These are phyloP conservation scores for Coemansia sp. DNA, from an alignment of 192 early-diverging fungal species.

Conservation along the genomic window DNA sequence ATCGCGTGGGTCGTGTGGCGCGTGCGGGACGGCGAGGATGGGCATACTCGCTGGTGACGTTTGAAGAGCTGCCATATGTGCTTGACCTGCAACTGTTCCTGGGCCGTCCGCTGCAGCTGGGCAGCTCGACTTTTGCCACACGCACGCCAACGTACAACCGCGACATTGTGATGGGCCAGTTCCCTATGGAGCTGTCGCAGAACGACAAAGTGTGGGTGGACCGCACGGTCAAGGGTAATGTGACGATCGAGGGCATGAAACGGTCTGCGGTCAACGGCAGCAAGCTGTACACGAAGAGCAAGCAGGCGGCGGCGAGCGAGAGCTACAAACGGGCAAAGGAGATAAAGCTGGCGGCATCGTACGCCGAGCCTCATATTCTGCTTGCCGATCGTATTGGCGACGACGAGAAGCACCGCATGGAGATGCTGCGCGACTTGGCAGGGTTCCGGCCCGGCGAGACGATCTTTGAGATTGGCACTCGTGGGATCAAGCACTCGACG, in stretches of 20 bases:
- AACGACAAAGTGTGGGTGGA: conserved; percentile 75
- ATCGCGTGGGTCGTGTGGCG: conserved; percentile 94
- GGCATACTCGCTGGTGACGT: conserved; percentile 84
- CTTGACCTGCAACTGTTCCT: conserved; percentile 93
- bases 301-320: conserved; percentile 77
- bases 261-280: conserved; percentile 77
- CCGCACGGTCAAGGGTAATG: conserved; percentile 60
- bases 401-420: conserved; percentile 63
- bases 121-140: conserved; percentile 28
- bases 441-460: conserved; percentile 88
- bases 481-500: conserved; percentile 75
- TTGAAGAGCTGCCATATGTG: conserved; percentile 89
- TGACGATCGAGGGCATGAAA: conserved; percentile 63
- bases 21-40: conserved; percentile 91
- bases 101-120: conserved; percentile 68
- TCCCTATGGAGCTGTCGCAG: conserved; percentile 69
- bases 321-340: conserved; percentile 88
- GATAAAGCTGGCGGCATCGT: conserved; percentile 59
- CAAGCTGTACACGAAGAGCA: conserved; percentile 83
- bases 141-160: conserved; percentile 65
- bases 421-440: conserved; percentile 71
- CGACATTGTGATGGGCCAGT: conserved; percentile 75
- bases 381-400: conserved; percentile 58
- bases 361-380: conserved; percentile 73
- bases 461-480: conserved; percentile 89